Evolutionary conservation across 2,329 filamentous ascomycete genomes (phyloP), one percentile per base, ranked within the genome.

Genomic region (Trichophyton rubrum): DNA sequence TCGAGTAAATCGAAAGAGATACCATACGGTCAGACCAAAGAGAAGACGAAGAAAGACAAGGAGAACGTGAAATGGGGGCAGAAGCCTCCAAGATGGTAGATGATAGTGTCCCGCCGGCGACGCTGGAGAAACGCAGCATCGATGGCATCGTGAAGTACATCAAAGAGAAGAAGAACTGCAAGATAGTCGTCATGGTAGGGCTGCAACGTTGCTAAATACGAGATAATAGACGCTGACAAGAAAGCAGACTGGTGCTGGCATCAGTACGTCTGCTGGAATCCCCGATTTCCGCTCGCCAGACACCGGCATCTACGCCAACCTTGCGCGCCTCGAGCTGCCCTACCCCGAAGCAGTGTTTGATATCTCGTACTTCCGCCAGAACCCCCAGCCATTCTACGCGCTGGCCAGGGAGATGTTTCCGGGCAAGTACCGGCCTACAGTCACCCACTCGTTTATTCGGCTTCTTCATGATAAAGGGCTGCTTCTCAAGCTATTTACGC

Each of bases 341-440:
- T 86, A 92, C 68, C 87, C 92, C 22, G 90, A 97, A 75, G 91
- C 90, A 38, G 90, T 97, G 51, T 97, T 99, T 74, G 90, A 96
- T 69, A 92, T 99, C 65, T 79, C 79, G 62, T 99, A 89, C 78
- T 99, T 99, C 76, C 82, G 86, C 63, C 70, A 85, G 49, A 87
- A 95, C 65, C 93, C 93, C 0, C 79, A 85, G 35, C 91, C 93
- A 0, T 99, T 99, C 77, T 99, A 97, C 73, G 84, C 89, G 1
- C 82, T 99, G 40, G 92, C 92, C 13, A 88, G 87, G 67, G 93
- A 97, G 74, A 81, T 99, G 3, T 95, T 96, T 69, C 93, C 93
- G 0, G 92, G 91, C 17, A 87, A 87, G 68, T 96, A 88, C 76
- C 81, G 86, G 60, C 93, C 93, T 0, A 99, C 93, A 1, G 79